Conservation (phyloP, 805 yeast species). For the Starmerella kuoi region DNA sequence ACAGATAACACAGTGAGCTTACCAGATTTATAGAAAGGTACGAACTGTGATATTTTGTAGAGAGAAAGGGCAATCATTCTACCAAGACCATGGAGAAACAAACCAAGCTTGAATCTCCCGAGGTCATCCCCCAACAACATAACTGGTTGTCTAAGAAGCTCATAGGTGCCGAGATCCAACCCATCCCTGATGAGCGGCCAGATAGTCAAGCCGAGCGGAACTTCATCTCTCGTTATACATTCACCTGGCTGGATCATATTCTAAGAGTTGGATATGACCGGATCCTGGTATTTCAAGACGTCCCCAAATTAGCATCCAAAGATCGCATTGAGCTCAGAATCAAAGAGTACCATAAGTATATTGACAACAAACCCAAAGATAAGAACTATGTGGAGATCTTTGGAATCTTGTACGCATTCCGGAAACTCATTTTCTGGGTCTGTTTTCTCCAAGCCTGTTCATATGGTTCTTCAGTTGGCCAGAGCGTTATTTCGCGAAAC, state of each 20-base stretch:
- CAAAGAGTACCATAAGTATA: slow-evolving; percentile 5
- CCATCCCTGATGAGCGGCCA: slow-evolving; percentile 17
- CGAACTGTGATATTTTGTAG: no score
- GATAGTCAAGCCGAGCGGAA: slow-evolving; percentile 23
- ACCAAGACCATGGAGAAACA: no score
- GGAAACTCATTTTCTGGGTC: slow-evolving; percentile 4
- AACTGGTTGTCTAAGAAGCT: slow-evolving; percentile 5
- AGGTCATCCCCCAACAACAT: slow-evolving; percentile 7
- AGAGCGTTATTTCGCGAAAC: slow-evolving; percentile 12
- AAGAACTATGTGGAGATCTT: slow-evolving; percentile 8
- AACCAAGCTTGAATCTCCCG: no score
- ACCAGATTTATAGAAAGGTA: no score
- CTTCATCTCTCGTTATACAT: slow-evolving; percentile 32
- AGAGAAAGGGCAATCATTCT: no score
- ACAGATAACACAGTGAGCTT: no score
- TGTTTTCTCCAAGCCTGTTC: background rate
- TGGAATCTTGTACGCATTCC: slow-evolving; percentile 15
- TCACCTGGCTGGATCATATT: slow-evolving; percentile 43
- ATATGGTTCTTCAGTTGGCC: slow-evolving; percentile 10
- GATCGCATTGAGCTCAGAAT: slow-evolving; percentile 8
- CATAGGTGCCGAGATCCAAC: slow-evolving; percentile 10
- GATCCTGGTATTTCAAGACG: slow-evolving; percentile 15
- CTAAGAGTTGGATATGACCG: slow-evolving; percentile 27
- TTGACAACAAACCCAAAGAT: slow-evolving; percentile 4
- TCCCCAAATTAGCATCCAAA: slow-evolving; percentile 9